A percentile compares a stretch with the other conserved stretches of the same genome.
Evolutionary conservation across 805 yeast species (phyloP).

Genomic region (Sungouiella blattae): DNA sequence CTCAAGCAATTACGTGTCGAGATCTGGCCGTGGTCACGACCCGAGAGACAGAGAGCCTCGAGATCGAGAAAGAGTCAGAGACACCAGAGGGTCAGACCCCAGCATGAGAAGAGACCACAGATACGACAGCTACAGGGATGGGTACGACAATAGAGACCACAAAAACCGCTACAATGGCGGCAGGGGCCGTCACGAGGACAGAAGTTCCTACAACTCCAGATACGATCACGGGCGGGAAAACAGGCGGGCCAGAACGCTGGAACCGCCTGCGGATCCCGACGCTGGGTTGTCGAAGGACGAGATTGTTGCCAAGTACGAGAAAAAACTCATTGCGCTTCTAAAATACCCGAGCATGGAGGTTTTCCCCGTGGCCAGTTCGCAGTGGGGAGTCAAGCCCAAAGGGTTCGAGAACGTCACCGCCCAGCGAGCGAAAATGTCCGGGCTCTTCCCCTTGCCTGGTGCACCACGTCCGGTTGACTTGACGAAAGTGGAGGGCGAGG

Average conservation of each 20-base stretch:
- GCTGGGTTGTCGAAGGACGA: slow-evolving; percentile 18
- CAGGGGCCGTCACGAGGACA: background rate
- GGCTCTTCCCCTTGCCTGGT: slow-evolving; percentile 75
- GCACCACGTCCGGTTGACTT: slow-evolving; percentile 42
- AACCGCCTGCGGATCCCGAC: slow-evolving; percentile 9
- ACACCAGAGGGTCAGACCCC: slow-evolving; percentile 11
- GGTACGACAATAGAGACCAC: slow-evolving; percentile 4
- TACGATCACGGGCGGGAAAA: background rate
- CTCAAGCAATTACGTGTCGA: background rate
- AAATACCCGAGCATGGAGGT: slow-evolving; percentile 47
- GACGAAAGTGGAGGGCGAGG: background rate
- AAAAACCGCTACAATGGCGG: slow-evolving; percentile 3
- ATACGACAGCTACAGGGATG: slow-evolving; percentile 12
- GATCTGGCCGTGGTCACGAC: background rate
- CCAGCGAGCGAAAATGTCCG: slow-evolving; percentile 73
- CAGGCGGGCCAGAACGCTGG: background rate
- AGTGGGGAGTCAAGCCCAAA: slow-evolving; percentile 70
- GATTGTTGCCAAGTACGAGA: slow-evolving; percentile 20
- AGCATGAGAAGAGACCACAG: slow-evolving; percentile 14
- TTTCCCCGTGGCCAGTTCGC: slow-evolving; percentile 46
- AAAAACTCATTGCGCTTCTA: slow-evolving; percentile 29
- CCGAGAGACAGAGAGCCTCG: background rate
- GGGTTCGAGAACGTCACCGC: slow-evolving; percentile 75
- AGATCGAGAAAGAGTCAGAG: slow-evolving; percentile 8
- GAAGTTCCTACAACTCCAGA: background rate